Percentiles rank a stretch among this genome's conserved stretches.
phyloP scores from a whole-genome alignment of 257 asterid genomes.

The Ophiorrhiza pumila region DNA sequence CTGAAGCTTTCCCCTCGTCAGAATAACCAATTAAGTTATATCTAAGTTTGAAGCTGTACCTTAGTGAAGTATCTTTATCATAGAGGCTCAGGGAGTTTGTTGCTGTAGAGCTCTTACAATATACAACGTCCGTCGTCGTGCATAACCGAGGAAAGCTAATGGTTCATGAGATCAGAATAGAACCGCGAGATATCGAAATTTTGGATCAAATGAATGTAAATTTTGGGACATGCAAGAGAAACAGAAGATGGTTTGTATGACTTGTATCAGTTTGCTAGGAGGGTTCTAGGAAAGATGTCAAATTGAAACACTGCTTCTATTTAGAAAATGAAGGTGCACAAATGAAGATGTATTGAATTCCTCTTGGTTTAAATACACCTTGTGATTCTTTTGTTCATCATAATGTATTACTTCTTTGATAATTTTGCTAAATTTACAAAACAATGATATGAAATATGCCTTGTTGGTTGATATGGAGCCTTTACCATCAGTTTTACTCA shows the following conservation, averaged over 20 bases:
- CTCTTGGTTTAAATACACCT: not conserved
- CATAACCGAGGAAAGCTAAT: not conserved
- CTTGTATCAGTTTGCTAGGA: not conserved
- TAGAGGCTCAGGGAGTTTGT: not conserved
- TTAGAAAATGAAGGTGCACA: slow-evolving; percentile 2
- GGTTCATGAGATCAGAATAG: not conserved
- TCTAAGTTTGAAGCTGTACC: not conserved
- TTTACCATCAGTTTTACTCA: not conserved
- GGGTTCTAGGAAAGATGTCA: not conserved
- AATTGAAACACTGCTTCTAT: slow-evolving; percentile 3
- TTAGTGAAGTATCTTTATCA: not conserved
- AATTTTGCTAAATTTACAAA: not conserved
- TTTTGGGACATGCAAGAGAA: slow-evolving; percentile 15
- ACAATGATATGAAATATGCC: not conserved
- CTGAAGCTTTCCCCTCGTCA: not conserved
- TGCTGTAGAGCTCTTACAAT: not conserved
- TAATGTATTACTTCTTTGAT: not conserved
- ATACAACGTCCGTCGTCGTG: not conserved
- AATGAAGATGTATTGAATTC: not conserved
- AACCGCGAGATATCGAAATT: not conserved
- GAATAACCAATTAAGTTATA: not conserved
- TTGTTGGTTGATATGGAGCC: not conserved
- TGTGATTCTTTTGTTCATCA: slow-evolving; percentile 5
- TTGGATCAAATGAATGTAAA: not conserved
- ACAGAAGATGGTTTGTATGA: not conserved